Conservation (phyloP, 805 yeast species). For the Nakazawaea holstii region DNA sequence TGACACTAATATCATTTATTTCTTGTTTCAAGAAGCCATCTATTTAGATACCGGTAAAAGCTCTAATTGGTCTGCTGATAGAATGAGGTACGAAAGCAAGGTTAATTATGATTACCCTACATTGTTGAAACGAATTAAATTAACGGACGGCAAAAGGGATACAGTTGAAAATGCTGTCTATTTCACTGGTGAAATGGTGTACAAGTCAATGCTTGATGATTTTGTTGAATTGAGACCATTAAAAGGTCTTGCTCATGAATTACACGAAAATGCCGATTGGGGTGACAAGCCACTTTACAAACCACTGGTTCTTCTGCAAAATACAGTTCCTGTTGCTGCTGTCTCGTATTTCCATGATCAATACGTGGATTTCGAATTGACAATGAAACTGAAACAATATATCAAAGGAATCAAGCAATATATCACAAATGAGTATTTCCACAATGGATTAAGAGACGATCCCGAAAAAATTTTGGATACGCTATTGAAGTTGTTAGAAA, state of each 20-base stretch:
- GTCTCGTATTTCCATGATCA: slow-evolving; percentile 44
- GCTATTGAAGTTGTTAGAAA: slow-evolving; percentile 33
- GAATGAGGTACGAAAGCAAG: slow-evolving; percentile 22
- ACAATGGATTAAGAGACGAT: slow-evolving; percentile 41
- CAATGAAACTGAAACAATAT: slow-evolving; percentile 29
- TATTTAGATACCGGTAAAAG: slow-evolving; percentile 40
- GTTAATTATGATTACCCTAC: slow-evolving; percentile 6
- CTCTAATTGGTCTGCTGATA: slow-evolving; percentile 47
- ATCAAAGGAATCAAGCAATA: slow-evolving; percentile 33
- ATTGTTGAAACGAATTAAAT: slow-evolving; percentile 5
- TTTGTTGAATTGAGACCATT: slow-evolving; percentile 36
- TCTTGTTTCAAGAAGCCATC: slow-evolving; percentile 54
- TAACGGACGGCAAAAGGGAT: background rate
- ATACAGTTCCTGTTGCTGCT: slow-evolving; percentile 38
- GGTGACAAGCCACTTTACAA: slow-evolving; percentile 16
- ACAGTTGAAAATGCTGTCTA: slow-evolving; percentile 23
- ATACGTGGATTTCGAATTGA: slow-evolving; percentile 43
- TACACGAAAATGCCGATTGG: slow-evolving; percentile 29
- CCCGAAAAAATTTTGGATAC: slow-evolving; percentile 33
- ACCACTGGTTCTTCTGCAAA: slow-evolving; percentile 16
- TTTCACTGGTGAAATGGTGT: slow-evolving; percentile 56
- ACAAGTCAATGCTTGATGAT: slow-evolving; percentile 44
- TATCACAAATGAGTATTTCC: slow-evolving; percentile 45
- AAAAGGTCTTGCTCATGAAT: slow-evolving; percentile 30
- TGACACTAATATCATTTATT: slow-evolving; percentile 51